These are phyloP conservation scores for Mycena rosella DNA, from an alignment of 768 basidiomycete species.

Conservation along the genomic window DNA sequence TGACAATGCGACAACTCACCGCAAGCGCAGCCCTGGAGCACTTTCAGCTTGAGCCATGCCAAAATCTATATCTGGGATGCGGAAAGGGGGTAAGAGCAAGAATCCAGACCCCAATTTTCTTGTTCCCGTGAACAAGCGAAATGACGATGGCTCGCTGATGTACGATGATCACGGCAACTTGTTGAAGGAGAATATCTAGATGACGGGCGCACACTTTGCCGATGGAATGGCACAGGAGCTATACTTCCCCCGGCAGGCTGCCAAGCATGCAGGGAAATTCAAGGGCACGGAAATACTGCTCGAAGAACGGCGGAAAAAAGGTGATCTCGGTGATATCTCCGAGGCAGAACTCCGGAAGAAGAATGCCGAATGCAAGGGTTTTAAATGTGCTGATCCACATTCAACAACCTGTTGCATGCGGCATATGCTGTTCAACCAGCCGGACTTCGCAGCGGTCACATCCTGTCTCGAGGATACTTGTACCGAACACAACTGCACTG, in stretches of 20 bases:
- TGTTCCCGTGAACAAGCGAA: constrained; percentile 19
- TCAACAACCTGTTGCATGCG: constrained; percentile 44
- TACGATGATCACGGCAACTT: constrained; percentile 7
- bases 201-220: constrained; percentile 31
- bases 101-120: constrained; percentile 19
- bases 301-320: constrained; percentile 30
- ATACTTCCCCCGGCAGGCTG: constrained; percentile 17
- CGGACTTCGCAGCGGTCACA: constrained; percentile 41
- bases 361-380: constrained; percentile 35
- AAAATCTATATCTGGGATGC: constrained; percentile 26
- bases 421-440: constrained; percentile 40
- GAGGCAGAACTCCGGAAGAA: constrained; percentile 10
- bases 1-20: too few species aligned
- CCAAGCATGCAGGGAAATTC: constrained; percentile 33
- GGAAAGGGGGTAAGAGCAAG: background rate
- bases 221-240: constrained; percentile 13
- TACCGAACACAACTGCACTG: constrained; percentile 29
- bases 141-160: constrained; percentile 9
- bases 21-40: constrained; percentile 39
- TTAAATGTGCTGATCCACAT: constrained; percentile 39
- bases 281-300: constrained; percentile 41
- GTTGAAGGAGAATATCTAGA: constrained; percentile 26
- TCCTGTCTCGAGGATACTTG: constrained; percentile 39
- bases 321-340: constrained; percentile 24
- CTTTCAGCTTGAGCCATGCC: constrained; percentile 42